Base-by-base conservation (phyloP, 129 eudicot genomes). In the Solidago caesia region DNA sequence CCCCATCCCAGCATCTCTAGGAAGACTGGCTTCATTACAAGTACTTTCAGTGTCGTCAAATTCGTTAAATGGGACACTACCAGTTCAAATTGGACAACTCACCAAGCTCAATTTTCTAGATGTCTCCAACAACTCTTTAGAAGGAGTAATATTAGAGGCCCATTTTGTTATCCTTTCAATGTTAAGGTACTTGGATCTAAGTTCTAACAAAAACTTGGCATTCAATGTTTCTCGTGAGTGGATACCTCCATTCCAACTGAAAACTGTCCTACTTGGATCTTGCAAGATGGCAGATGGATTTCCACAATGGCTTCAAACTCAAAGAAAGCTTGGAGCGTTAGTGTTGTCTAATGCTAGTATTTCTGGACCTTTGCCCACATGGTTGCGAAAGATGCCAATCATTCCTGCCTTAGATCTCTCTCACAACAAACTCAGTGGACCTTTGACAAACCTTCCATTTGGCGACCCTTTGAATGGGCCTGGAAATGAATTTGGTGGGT, bases 171-270 rank as follows among this genome's bases (percentile, higher is more conserved):
- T 77, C 72, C 65, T 76, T 7, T 52, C 78, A 4, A 14, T 41
- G 59, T 73, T 81, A 52, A 77, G 33, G 27, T 56, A 46, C 49
- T 79, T 87, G 63, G 77, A 67, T 39, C 57, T 70, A 27, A 58
- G 72, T 55, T 78, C 75, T 0, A 81, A 76, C 80, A 75, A 62
- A 5, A 9, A 66, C 16, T 51, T 82, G 47, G 41, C 10, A 8
- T 42, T 78, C 51, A 61, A 75, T n/a, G 72, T 87, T 48, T 73
- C 83, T 11, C 58, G 46, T 11, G 8, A 68, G 16, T 84, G 88
- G 89, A 42, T 77, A 21, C 86, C 86, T 8, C 86, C 79, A 21
- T 78, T 80, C 57, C 82, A 81, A 44, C 70, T 85, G 25, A 39
- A 26, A 46, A 5, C 52, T 8, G 44, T 85, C 57, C 4, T 59